Percentiles rank a stretch among this genome's conserved stretches.
Evolutionary conservation across 495 filamentous ascomycete species (phyloP).

Genomic region (Pyrenula massariospora): DNA sequence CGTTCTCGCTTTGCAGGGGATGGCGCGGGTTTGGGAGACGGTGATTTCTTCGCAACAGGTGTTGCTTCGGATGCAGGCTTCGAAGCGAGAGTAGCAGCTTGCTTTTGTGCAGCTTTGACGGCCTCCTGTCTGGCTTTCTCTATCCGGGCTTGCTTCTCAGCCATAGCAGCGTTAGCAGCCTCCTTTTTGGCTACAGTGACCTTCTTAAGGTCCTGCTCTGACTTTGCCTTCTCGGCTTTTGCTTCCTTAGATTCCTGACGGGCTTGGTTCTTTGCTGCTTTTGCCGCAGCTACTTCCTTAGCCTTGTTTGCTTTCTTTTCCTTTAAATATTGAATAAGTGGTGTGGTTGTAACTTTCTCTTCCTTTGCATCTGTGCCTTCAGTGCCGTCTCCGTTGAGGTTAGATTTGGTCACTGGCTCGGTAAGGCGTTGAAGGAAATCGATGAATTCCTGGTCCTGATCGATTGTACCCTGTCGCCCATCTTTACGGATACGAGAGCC

Average conservation of each 20-base stretch:
- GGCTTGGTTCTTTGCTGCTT: conserved; percentile 31
- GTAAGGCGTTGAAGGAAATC: conserved; percentile 80
- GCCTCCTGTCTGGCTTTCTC: conserved; percentile 61
- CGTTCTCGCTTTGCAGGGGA: conserved; percentile 36
- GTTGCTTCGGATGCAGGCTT: conserved; percentile 18
- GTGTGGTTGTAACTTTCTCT: conserved; percentile 66
- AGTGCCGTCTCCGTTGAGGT: conserved; percentile 34
- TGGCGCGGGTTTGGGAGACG: conserved; percentile 13
- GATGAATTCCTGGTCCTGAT: conserved; percentile 92
- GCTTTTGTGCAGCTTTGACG: conserved; percentile 69
- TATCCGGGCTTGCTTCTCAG: conserved; percentile 40
- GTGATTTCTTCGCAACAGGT: conserved; percentile 20
- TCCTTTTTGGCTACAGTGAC: conserved; percentile 35
- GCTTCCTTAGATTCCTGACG: conserved; percentile 39
- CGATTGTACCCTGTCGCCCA: conserved; percentile 83
- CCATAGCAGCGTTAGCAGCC: conserved; percentile 13
- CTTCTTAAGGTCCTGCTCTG: conserved; percentile 45
- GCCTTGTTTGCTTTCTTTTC: conserved; percentile 84
- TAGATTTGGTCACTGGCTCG: conserved; percentile 51
- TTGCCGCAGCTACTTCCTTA: conserved; percentile 45
- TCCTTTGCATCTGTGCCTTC: conserved; percentile 43
- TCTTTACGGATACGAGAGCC: conserved; percentile 59
- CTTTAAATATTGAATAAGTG: conserved; percentile 77
- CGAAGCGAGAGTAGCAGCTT: conserved; percentile 28
- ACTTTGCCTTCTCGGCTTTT: conserved; percentile 44